These are phyloP conservation scores for Strobilomyces dryophilus DNA, from an alignment of 768 basidiomycete genomes.

Conservation along the genomic window DNA sequence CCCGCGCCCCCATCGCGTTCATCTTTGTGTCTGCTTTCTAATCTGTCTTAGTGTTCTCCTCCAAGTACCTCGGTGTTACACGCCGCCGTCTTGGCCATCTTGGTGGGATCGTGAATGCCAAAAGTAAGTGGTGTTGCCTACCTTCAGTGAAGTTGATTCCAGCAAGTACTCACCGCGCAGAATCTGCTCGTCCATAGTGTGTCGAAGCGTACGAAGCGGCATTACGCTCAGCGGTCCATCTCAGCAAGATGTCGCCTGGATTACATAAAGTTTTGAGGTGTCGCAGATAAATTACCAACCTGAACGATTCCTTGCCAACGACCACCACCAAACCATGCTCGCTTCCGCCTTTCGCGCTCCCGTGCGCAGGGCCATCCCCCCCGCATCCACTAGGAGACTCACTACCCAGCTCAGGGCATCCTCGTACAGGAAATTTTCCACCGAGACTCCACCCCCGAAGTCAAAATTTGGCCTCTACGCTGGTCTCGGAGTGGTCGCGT, in stretches of 20 bases:
- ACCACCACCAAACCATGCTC: conserved; percentile 45
- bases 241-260: neutral
- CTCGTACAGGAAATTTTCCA: conserved; percentile 58
- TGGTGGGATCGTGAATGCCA: too few species aligned
- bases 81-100: neutral
- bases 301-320: neutral
- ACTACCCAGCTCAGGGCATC: conserved; percentile 33
- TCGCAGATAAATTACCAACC: conserved; percentile 8
- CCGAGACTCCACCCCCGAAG: conserved; percentile 46
- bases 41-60: neutral
- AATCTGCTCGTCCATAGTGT: too few species aligned
- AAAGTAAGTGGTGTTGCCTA: neutral
- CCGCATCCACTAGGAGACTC: conserved; percentile 25
- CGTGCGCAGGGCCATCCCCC: conserved; percentile 40
- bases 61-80: neutral
- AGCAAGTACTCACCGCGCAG: too few species aligned
- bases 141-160: too few species aligned
- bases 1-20: too few species aligned
- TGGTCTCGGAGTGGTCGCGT: conserved; percentile 57
- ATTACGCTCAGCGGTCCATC: conserved; percentile 22
- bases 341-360: conserved; percentile 45
- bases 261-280: conserved; percentile 16
- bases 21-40: neutral
- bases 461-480: conserved; percentile 56
- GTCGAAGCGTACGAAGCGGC: neutral